Evolutionary conservation across 2,329 filamentous ascomycete genomes (phyloP).

Genomic region (Macroventuria anomochaeta): DNA sequence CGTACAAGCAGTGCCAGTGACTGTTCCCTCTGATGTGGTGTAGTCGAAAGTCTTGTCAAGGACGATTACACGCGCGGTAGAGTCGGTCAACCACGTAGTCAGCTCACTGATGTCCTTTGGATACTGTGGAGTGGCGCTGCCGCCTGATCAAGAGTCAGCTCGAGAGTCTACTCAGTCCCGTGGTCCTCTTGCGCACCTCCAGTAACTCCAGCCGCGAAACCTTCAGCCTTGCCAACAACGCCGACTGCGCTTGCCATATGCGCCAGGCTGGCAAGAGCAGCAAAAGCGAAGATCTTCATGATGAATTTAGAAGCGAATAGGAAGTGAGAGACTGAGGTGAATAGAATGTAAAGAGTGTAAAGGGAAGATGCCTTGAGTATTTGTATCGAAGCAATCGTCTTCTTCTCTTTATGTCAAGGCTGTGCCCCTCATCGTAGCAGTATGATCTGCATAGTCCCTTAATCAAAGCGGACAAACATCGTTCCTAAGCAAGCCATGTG

Average conservation of each 20-base stretch:
- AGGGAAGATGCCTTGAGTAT: background rate
- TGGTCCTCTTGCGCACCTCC: constrained; percentile 37
- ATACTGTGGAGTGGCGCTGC: constrained; percentile 17
- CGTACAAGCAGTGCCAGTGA: constrained; percentile 21
- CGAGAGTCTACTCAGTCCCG: constrained; percentile 23
- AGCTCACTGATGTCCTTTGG: constrained; percentile 22
- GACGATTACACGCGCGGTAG: constrained; percentile 46
- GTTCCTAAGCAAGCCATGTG: background rate
- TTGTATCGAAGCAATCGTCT: background rate
- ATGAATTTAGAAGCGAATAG: background rate
- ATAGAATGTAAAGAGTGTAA: background rate
- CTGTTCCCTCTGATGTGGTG: constrained; percentile 29
- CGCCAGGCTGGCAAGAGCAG: constrained; percentile 15
- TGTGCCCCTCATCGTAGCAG: background rate
- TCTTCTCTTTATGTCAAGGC: background rate
- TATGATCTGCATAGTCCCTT: background rate
- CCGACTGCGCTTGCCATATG: constrained; percentile 15
- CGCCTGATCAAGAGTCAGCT: constrained; percentile 7
- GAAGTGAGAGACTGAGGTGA: constrained; percentile 2
- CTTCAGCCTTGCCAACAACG: constrained; percentile 15
- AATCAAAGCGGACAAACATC: constrained; percentile 5
- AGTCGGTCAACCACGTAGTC: constrained; percentile 33
- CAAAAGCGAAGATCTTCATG: constrained; percentile 12
- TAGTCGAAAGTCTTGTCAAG: constrained; percentile 39
- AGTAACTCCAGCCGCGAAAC: constrained; percentile 19